Evolutionary conservation across 2,329 filamentous ascomycete species (phyloP), one percentile per base, ranked within the genome.

Genomic region (Sphaerulina populicola): DNA sequence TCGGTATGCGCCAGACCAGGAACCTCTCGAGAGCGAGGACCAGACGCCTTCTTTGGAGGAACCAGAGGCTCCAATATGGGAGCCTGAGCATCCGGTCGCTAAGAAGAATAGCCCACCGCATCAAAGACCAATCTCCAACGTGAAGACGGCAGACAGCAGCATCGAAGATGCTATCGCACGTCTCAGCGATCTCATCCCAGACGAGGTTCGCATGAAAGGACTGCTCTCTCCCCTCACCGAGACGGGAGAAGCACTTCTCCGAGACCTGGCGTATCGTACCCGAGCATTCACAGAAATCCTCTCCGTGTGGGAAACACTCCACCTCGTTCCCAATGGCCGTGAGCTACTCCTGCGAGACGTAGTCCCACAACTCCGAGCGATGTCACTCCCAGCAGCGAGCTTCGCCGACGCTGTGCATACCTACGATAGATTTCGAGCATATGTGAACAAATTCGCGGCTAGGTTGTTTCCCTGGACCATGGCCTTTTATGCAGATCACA

Each of bases 401-500:
- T 45, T 53, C 42, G 33, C 38, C 40, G 42, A 56, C 23, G 29
- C 51, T 11, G 52, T 73, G 36, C 68, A 69, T 14, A 60, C 62
- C n/a, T 74, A 74, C 45, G 72, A 74, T 53, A 59, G 62, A 4
- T 72, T 69, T 57, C 69, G 72, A 14, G 62, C 57, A 18, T 70
- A 73, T 55, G 57, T 75, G 21, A 64, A 66, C 40, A 64, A 64
- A 33, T 62, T 74, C 23, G 65, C 68, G 0, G 61, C 61, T 15
- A 55, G 71, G 12, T 66, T 75, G 7, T 71, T 70, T 53, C 68
- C 68, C 3, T 70, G 65, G 60, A 68, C 68, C 6, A 63, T 63
- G 6, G 70, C 71, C 8, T 73, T 73, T 48, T 73, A 71, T 57
- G 61, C 68, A 2, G 70, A 74, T 50, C 72, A 73, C 51, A 72